Conservation (phyloP, 139 green algal genomes). For the Ulvella scutata region DNA sequence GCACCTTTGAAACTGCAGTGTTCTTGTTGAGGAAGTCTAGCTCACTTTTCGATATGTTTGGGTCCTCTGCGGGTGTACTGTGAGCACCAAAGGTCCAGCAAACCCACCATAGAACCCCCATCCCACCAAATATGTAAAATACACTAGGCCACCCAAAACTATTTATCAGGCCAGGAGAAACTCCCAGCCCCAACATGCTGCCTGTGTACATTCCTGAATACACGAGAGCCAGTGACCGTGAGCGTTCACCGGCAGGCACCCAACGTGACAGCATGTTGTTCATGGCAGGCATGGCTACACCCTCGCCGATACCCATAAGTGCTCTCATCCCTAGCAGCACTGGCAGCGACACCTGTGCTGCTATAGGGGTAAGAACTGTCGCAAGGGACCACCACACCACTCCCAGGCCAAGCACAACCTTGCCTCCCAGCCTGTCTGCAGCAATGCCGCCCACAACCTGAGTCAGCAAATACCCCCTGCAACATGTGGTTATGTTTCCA, state of each 20-base stretch:
- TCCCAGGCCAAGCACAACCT: constrained; percentile 82
- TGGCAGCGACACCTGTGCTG: constrained; percentile 60
- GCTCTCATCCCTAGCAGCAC: constrained; percentile 60
- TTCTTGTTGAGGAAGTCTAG: constrained; percentile 19
- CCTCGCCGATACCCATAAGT: constrained; percentile 92
- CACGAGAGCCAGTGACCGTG: constrained; percentile 74
- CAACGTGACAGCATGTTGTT: constrained; percentile 92
- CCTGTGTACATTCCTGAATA: constrained; percentile 94
- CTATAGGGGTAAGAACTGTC: constrained; percentile 79
- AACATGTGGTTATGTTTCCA: not conserved
- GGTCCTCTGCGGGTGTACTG: constrained; percentile 43
- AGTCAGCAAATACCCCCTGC: constrained; percentile 42
- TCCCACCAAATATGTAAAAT: constrained; percentile 83
- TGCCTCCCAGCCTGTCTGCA: constrained; percentile 84
- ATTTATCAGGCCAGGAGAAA: constrained; percentile 61
- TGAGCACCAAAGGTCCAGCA: constrained; percentile 24
- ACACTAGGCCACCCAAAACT: constrained; percentile 72
- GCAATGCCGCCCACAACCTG: constrained; percentile 84
- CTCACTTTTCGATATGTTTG: constrained; percentile 27
- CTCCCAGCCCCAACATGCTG: constrained; percentile 64
- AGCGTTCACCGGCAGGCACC: constrained; percentile 76
- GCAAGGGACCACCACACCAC: constrained; percentile 91
- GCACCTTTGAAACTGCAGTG: constrained; percentile 8
- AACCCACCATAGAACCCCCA: constrained; percentile 60
- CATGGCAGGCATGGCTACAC: constrained; percentile 97